A percentile compares a stretch with the other conserved stretches of the same genome.
Conservation (phyloP, 1,139 yeast species). For the Zygosaccharomyces pseudobailii region DNA sequence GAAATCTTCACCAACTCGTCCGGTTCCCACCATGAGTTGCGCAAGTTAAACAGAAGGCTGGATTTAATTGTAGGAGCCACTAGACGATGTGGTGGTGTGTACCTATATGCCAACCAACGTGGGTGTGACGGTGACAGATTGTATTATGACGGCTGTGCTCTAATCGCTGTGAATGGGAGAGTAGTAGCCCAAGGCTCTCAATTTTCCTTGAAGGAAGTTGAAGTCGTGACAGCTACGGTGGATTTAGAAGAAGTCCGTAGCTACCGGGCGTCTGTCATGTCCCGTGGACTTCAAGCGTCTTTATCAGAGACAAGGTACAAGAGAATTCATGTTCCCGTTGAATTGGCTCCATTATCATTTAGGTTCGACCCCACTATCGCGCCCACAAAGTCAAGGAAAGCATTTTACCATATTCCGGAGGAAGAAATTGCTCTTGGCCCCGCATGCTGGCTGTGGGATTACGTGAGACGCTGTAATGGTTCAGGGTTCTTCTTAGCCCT, state of each 20-base stretch:
- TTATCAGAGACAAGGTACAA: constrained; percentile 48
- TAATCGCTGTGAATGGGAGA: constrained; percentile 85
- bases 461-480: constrained; percentile 79
- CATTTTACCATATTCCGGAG: constrained; percentile 73
- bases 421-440: constrained; percentile 98
- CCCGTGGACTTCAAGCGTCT: constrained; percentile 75
- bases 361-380: constrained; percentile 57
- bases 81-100: constrained; percentile 92
- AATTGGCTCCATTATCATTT: constrained; percentile 52
- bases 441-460: constrained; percentile 99
- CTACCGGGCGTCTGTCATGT: constrained; percentile 64
- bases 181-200: constrained; percentile 92
- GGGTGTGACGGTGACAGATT: constrained; percentile 98
- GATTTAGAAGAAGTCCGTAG: constrained; percentile 88
- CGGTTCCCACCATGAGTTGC: constrained; percentile 93
- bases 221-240: constrained; percentile 87
- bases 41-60: constrained; percentile 81
- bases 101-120: constrained; percentile 86
- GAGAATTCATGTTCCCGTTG: constrained; percentile 56
- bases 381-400: constrained; percentile 53
- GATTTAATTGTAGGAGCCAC: constrained; percentile 88
- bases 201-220: constrained; percentile 84
- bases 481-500: constrained; percentile 91
- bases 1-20: constrained; percentile 93
- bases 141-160: constrained; percentile 95